Conservation (phyloP, 2,329 filamentous ascomycete species). For the Xylariomycetidae sp. region DNA sequence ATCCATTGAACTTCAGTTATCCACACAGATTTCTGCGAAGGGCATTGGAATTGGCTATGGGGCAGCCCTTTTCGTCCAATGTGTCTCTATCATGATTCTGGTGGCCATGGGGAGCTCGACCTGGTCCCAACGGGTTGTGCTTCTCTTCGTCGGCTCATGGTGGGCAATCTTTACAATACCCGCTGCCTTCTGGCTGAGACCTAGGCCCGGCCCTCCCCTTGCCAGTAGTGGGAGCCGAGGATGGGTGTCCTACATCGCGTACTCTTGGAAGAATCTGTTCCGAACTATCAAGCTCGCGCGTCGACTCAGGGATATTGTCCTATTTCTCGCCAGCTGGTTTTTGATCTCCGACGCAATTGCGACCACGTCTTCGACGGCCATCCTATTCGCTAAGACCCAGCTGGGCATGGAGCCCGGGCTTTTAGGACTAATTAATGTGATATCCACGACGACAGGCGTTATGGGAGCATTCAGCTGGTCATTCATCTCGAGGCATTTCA, state of each 20-base stretch:
- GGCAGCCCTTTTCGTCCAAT: slow-evolving; percentile 80
- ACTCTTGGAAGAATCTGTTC: slow-evolving; percentile 83
- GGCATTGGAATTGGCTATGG: slow-evolving; percentile 94
- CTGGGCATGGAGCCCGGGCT: slow-evolving; percentile 85
- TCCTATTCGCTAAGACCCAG: slow-evolving; percentile 92
- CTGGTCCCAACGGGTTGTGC: slow-evolving; percentile 79
- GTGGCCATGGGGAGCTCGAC: slow-evolving; percentile 70
- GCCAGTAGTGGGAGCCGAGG: slow-evolving; percentile 35
- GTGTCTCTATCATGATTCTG: slow-evolving; percentile 73
- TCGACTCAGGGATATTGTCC: slow-evolving; percentile 65
- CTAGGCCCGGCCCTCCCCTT: slow-evolving; percentile 82
- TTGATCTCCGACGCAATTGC: slow-evolving; percentile 90
- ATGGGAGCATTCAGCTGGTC: slow-evolving; percentile 89
- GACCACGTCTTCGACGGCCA: slow-evolving; percentile 89
- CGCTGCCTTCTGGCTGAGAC: slow-evolving; percentile 78
- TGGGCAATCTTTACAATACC: slow-evolving; percentile 92
- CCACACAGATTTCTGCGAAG: slow-evolving; percentile 84
- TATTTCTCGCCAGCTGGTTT: slow-evolving; percentile 89
- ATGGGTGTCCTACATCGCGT: slow-evolving; percentile 69
- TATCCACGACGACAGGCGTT: slow-evolving; percentile 79
- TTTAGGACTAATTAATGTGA: slow-evolving; percentile 88
- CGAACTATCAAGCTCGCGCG: slow-evolving; percentile 73
- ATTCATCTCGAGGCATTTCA: slow-evolving; percentile 64
- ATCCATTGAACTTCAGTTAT: slow-evolving; percentile 68
- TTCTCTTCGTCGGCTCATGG: slow-evolving; percentile 85